These are phyloP conservation scores for Myxozyma kluyveri DNA, from an alignment of 805 yeast species.

Conservation along the genomic window DNA sequence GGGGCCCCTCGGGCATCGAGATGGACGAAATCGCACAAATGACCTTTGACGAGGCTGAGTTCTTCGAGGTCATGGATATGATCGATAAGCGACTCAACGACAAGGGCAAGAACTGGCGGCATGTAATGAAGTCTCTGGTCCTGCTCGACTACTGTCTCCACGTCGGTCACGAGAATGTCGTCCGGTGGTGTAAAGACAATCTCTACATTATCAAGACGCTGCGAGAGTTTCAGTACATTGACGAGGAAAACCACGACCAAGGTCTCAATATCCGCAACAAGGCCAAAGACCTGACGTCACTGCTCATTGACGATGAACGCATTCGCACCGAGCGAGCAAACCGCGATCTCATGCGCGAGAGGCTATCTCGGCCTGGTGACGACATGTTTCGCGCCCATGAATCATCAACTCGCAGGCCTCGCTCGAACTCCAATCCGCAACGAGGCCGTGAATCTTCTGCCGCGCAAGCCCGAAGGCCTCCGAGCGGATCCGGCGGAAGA, in stretches of 20 bases:
- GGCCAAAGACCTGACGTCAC: slow-evolving; percentile 79
- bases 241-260: slow-evolving; percentile 75
- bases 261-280: slow-evolving; percentile 85
- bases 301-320: slow-evolving; percentile 78
- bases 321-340: slow-evolving; percentile 63
- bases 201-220: slow-evolving; percentile 82
- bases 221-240: slow-evolving; percentile 81
- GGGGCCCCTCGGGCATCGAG: slow-evolving; percentile 75
- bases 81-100: slow-evolving; percentile 87
- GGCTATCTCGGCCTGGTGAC: slow-evolving; percentile 11
- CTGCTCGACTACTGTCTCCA: slow-evolving; percentile 82
- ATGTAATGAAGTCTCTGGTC: slow-evolving; percentile 84
- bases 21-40: slow-evolving; percentile 79
- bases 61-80: slow-evolving; percentile 90
- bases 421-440: neutral
- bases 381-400: slow-evolving; percentile 13
- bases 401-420: neutral
- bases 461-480: neutral
- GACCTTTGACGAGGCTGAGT: slow-evolving; percentile 68
- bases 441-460: neutral
- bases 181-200: slow-evolving; percentile 86
- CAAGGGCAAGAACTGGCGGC: slow-evolving; percentile 96
- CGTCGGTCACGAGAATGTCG: slow-evolving; percentile 83
- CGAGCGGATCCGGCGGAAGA: slow-evolving; percentile 1
- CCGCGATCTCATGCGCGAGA: slow-evolving; percentile 32